Base-by-base conservation (phyloP, 169 alveolate genomes). In the Amoebophrya sp. region DNA sequence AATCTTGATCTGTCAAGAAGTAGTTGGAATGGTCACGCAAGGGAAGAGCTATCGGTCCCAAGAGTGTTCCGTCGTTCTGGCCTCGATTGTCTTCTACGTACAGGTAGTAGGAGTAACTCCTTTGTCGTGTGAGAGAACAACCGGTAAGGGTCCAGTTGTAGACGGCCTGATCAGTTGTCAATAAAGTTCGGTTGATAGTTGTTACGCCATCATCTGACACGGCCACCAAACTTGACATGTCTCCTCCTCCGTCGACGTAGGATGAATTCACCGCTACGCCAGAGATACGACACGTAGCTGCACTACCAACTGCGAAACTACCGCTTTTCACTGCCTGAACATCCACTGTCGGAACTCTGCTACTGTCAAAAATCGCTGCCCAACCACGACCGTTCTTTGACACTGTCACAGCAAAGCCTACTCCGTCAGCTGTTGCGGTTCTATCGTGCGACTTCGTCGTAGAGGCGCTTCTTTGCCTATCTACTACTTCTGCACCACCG, bases 71-170 rank as follows among this genome's bases (percentile, higher is more conserved):
- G 41, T 90, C 92, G 18, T 34, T 40, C 39, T 90, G 26, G 38
- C 78, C 78, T 3, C 92, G 77, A 10, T 54, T 78, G 41, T 90
- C 92, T 78, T 90, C 92, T 40, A 90, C 92, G 78, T 90, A 90
- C 41, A 90, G 78, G 41, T 26, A 53, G 40, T 53, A 53, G 78
- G 83, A n/a, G 92, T 90, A 90, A 39, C 53, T 41, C 77, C 18
- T 34, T 24, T 65, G 38, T 6, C 83, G 53, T 40, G 78, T 0
- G 41, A 90, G 41, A 6, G 76, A 36, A n/a, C 92, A 90, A 34
- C 41, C 65, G n/a, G 76, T 40, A 77, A 90, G 40, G 47, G 83
- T 90, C 78, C 83, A 65, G 83, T 65, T 65, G 83, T 65, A 65
- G 26, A 65, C 83, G 26, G 39, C 83, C 38, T 12, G 2, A 18